Conservation (phyloP, 495 filamentous ascomycete species). For the Durotheca rogersii region DNA sequence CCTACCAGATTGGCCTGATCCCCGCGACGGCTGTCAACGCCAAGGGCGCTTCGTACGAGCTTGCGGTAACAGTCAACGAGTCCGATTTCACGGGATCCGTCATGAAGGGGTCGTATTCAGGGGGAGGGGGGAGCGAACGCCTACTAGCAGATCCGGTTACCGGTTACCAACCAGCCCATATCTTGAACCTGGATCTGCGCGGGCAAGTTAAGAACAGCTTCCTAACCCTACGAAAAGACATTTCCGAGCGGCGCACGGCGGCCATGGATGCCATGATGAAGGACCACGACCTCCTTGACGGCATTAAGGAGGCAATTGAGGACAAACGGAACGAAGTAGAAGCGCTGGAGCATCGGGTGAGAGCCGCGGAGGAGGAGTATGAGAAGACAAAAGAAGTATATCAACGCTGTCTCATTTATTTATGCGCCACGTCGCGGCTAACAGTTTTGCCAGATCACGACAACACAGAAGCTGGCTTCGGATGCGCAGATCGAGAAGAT, state of each 20-base stretch:
- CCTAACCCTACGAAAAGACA: conserved; percentile 75
- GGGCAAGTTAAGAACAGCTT: conserved; percentile 78
- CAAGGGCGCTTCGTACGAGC: conserved; percentile 79
- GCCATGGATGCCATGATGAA: conserved; percentile 86
- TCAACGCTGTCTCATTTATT: not conserved
- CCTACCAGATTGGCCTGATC: conserved; percentile 89
- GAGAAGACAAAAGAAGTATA: conserved; percentile 83
- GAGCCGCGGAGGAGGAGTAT: conserved; percentile 87
- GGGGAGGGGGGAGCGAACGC: conserved; percentile 51
- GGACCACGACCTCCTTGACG: conserved; percentile 85
- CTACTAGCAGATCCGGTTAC: conserved; percentile 76
- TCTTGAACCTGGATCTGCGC: conserved; percentile 83
- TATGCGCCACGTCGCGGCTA: conserved; percentile 15
- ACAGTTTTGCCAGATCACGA: conserved; percentile 56
- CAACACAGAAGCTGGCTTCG: conserved; percentile 78
- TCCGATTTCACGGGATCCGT: conserved; percentile 74
- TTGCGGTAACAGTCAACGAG: conserved; percentile 67
- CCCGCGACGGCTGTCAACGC: conserved; percentile 82
- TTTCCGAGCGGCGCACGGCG: conserved; percentile 78
- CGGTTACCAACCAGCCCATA: conserved; percentile 84
- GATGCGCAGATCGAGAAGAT: conserved; percentile 97
- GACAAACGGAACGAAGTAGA: conserved; percentile 92
- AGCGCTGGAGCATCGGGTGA: conserved; percentile 79
- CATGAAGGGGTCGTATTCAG: conserved; percentile 54
- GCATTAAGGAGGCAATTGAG: conserved; percentile 90